phyloP scores from a whole-genome alignment of 768 basidiomycete genomes.

The Tylopilus sp. region DNA sequence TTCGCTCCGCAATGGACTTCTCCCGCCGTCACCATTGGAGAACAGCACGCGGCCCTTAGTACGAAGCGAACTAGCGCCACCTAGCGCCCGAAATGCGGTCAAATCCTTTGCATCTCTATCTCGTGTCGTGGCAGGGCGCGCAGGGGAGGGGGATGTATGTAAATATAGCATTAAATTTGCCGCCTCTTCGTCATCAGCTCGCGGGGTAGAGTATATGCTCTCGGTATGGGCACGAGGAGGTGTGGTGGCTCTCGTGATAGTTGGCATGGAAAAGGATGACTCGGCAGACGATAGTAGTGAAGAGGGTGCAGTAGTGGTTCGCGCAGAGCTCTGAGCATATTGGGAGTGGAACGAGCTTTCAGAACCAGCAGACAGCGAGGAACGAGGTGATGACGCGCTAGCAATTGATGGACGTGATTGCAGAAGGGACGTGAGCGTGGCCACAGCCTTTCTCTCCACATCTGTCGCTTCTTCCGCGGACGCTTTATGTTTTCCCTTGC shows the following conservation, averaged over 20 bases:
- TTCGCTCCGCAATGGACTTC: conserved; percentile 28
- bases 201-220: conserved; percentile 43
- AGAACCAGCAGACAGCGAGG: conserved; percentile 65
- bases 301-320: conserved; percentile 43
- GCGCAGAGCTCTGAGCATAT: conserved; percentile 64
- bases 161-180: conserved; percentile 85
- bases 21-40: conserved; percentile 37
- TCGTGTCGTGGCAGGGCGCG: conserved; percentile 50
- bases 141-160: conserved; percentile 83
- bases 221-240: conserved; percentile 32
- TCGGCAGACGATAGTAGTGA: conserved; percentile 40
- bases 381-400: conserved; percentile 65
- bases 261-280: conserved; percentile 33
- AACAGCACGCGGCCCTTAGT: conserved; percentile 72
- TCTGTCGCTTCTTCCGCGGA: conserved; percentile 37
- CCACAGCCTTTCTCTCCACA: conserved; percentile 80
- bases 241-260: conserved; percentile 28
- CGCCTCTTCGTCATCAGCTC: conserved; percentile 71
- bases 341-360: conserved; percentile 65
- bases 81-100: conserved; percentile 54
- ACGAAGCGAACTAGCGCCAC: conserved; percentile 44
- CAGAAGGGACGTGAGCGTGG: conserved; percentile 70
- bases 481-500: conserved; percentile 51
- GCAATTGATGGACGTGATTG: conserved; percentile 61
- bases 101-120: conserved; percentile 47